These are phyloP conservation scores for Sphaerulina populicola DNA, from an alignment of 2,329 filamentous ascomycete species.

Conservation along the genomic window DNA sequence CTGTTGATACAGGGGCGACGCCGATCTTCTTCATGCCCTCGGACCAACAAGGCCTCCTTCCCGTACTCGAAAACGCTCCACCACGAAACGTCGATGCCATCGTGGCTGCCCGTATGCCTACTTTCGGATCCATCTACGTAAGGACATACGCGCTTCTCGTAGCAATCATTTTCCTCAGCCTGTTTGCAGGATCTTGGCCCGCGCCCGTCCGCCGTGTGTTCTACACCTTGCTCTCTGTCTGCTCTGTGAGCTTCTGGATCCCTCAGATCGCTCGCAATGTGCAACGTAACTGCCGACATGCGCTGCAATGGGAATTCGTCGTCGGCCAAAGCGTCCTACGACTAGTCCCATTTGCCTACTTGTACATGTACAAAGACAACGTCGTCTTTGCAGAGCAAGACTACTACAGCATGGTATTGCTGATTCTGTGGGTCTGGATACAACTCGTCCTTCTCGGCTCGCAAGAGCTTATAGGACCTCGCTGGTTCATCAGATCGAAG, in stretches of 20 bases:
- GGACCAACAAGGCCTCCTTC: constrained; percentile 46
- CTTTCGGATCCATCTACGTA: constrained; percentile 51
- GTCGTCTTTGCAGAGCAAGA: constrained; percentile 70
- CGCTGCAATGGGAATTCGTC: constrained; percentile 85
- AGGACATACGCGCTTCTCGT: constrained; percentile 55
- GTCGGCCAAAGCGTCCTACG: constrained; percentile 73
- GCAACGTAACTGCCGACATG: constrained; percentile 82
- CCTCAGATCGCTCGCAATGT: constrained; percentile 89
- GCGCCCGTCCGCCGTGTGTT: constrained; percentile 46
- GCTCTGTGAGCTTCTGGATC: constrained; percentile 83
- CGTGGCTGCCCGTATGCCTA: constrained; percentile 23
- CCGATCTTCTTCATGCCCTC: constrained; percentile 51
- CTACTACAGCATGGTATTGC: constrained; percentile 52
- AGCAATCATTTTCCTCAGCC: constrained; percentile 49
- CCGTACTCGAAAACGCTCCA: constrained; percentile 34
- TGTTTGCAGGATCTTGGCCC: constrained; percentile 53
- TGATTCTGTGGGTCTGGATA: constrained; percentile 75
- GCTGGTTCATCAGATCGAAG: constrained; percentile 69
- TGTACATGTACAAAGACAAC: constrained; percentile 70
- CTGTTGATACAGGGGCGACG: constrained; percentile 43
- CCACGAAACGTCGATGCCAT: constrained; percentile 13
- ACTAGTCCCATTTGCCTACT: constrained; percentile 73
- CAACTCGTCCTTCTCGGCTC: constrained; percentile 70
- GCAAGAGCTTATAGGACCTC: constrained; percentile 77
- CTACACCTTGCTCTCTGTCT: constrained; percentile 55